Base-by-base conservation (phyloP, 805 yeast species). In the Candida maris region DNA sequence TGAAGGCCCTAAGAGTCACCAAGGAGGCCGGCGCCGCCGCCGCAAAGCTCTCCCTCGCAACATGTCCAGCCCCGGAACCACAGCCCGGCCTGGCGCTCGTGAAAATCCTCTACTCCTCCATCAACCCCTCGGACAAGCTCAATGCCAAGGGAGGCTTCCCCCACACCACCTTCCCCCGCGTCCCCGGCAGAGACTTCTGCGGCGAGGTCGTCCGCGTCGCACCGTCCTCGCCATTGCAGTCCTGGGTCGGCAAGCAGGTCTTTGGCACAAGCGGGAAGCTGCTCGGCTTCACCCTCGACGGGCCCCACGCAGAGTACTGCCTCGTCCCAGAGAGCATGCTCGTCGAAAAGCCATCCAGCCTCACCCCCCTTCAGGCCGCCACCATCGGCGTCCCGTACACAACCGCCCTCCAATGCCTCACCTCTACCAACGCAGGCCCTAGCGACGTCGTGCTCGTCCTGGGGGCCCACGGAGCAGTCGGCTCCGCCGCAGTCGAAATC, bases 71-170 rank as follows among this genome's bases (percentile, higher is more conserved):
- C 12, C 24, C 24, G 8, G 12, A 21, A 12, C 10, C 24, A 8
- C 10, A 21, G 12, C 24, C 24, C 12, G 24, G 24, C 10, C 12
- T 21, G 8, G 24, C 24, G 12, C 12, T 21, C 10, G 12, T 21
- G 12, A 21, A 21, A 12, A 12, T 21, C 10, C 24, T 21, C 10
- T 21, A 9, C 12, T 21, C 24, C 10, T 21, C 30, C 6, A 27
- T 27, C 5, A 14, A 27, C 17, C 30, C 30, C 6, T 27, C 30
- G 5, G 30, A 27, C 30, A 27, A 27, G 10, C 30, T 27, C 19
- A 27, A 27, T 27, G 30, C 30, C 4, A 27, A 27, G 17, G 30
- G 30, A 14, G 30, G 30, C n/a, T 27, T 27, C 10, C 30, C 30
- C 4, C 13, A 14, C 19, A 27, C 30, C 10, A 9, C 10, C 12